Evolutionary conservation across 257 asterid species (phyloP), one percentile per base, ranked within the genome.

Genomic region (Scutellaria minor): DNA sequence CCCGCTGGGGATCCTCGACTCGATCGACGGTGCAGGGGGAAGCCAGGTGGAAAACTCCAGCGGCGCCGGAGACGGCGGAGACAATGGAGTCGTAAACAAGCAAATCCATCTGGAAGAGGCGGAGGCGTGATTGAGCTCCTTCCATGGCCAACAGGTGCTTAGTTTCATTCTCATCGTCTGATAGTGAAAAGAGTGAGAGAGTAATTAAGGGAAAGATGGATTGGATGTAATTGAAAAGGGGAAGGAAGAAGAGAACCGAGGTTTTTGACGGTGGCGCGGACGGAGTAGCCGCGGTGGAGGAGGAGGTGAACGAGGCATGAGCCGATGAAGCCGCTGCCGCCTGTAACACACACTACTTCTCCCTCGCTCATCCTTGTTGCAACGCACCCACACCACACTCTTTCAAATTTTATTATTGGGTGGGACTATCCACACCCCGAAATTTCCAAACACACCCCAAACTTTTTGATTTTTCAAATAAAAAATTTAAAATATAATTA

Each of bases 261-360:
- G 77, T 85, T 73, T 78, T 77, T 77, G 75, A 92, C 88, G 89
- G 98, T 90, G 88, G 98, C 98, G 71, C 80, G 88, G 75, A 93
- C 94, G 46, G 92, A 74, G 85, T 93, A 93, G 76, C 97, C 96
- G 58, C 97, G 97, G 40, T 71, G 79, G 75, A 93, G 96, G 62
- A 93, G 98, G 63, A 83, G 89, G 40, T 83, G 81, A 40, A 93
- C 86, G 62, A 93, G 77, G 79, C 84, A 88, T 4, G 97, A 85
- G 35, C 98, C 98, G 31, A 92, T 92, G 78, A 12, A 87, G 76
- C 96, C 98, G 80, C 96, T 92, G 77, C 86, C 98, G 31, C 98
- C 96, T 5, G 98, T 90, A 0, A 92, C 96, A 69, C 96, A 92
- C 12, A 88, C 96, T 27, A 76, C 83, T 77, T 90, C 90, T 53